A percentile compares a stretch with the other conserved stretches of the same genome.
Evolutionary conservation across 2,329 filamentous ascomycete genomes (phyloP).

Genomic region (Hymenotorrendiella dingleyae): DNA sequence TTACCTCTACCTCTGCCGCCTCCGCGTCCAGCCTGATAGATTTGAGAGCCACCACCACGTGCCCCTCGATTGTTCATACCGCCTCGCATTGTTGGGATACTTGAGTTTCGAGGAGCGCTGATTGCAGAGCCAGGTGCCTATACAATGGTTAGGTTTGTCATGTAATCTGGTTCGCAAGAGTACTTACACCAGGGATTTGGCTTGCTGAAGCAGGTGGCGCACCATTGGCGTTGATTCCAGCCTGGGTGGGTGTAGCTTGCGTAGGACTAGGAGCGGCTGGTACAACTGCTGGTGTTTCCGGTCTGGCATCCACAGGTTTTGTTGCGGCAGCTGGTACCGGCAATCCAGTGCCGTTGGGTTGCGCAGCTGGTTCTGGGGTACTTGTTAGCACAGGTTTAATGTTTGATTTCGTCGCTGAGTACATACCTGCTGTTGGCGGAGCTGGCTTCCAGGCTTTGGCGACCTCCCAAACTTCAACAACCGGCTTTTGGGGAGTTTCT

Average conservation of each 20-base stretch:
- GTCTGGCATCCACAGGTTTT: slow-evolving; percentile 16
- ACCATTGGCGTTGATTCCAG: slow-evolving; percentile 19
- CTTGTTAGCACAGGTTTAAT: slow-evolving; percentile 2
- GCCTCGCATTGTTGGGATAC: slow-evolving; percentile 28
- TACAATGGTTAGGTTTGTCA: slow-evolving; percentile 7
- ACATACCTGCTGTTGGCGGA: slow-evolving; percentile 12
- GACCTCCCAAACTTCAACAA: slow-evolving; percentile 80
- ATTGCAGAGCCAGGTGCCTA: slow-evolving; percentile 20
- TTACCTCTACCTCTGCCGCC: slow-evolving; percentile 26
- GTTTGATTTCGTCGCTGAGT: neutral
- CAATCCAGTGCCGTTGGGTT: slow-evolving; percentile 16
- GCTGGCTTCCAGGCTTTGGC: slow-evolving; percentile 61
- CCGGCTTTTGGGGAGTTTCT: slow-evolving; percentile 79
- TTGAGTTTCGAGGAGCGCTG: slow-evolving; percentile 19
- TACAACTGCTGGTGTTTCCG: slow-evolving; percentile 13
- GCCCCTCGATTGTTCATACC: slow-evolving; percentile 16
- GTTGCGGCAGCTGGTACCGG: slow-evolving; percentile 5
- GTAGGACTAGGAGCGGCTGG: slow-evolving; percentile 10
- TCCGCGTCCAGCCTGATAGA: slow-evolving; percentile 16
- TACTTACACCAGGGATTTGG: slow-evolving; percentile 27
- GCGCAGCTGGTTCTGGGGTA: slow-evolving; percentile 11
- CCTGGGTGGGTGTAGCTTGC: slow-evolving; percentile 8
- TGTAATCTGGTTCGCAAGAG: neutral
- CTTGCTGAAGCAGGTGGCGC: slow-evolving; percentile 16
- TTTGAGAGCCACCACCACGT: slow-evolving; percentile 20